These are phyloP conservation scores for Scheffersomyces lignosus DNA, from an alignment of 805 yeast species.

Conservation along the genomic window DNA sequence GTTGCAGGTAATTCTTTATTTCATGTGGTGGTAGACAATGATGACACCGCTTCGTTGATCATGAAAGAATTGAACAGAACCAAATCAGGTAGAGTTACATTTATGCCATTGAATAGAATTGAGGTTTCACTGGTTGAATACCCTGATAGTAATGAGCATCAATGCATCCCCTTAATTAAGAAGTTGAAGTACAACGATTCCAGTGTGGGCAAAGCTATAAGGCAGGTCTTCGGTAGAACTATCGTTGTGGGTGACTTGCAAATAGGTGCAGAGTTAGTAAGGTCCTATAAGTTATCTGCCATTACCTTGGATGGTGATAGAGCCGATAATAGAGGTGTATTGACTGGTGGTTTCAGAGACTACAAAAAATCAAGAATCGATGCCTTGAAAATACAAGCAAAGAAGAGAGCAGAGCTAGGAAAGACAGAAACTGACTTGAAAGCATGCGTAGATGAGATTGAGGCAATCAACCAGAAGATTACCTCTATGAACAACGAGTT, in stretches of 20 bases:
- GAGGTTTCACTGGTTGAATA: slow-evolving; percentile 37
- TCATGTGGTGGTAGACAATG: slow-evolving; percentile 86
- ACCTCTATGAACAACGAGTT: slow-evolving; percentile 49
- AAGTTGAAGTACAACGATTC: slow-evolving; percentile 62
- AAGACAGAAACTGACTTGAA: slow-evolving; percentile 38
- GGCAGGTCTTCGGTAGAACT: slow-evolving; percentile 78
- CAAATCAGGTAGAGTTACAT: slow-evolving; percentile 82
- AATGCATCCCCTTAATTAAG: slow-evolving; percentile 74
- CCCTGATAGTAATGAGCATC: slow-evolving; percentile 58
- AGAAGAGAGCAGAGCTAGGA: slow-evolving; percentile 50
- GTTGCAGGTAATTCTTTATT: slow-evolving; percentile 85
- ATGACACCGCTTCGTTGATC: slow-evolving; percentile 74
- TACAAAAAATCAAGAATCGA: slow-evolving; percentile 68
- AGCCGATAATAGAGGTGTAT: slow-evolving; percentile 77
- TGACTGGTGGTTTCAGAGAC: slow-evolving; percentile 87
- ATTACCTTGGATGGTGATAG: slow-evolving; percentile 92
- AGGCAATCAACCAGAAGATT: slow-evolving; percentile 50
- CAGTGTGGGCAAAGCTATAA: slow-evolving; percentile 62
- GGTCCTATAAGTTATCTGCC: slow-evolving; percentile 60
- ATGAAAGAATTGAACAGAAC: slow-evolving; percentile 74
- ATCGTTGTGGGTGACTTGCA: slow-evolving; percentile 72
- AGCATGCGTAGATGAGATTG: slow-evolving; percentile 38
- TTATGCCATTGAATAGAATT: slow-evolving; percentile 83
- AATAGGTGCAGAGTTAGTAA: slow-evolving; percentile 67
- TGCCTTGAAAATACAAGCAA: slow-evolving; percentile 56